Evolutionary conservation across 2,329 filamentous ascomycete genomes (phyloP), one percentile per base, ranked within the genome.

Genomic region (Purpureocillium takamizusanense): DNA sequence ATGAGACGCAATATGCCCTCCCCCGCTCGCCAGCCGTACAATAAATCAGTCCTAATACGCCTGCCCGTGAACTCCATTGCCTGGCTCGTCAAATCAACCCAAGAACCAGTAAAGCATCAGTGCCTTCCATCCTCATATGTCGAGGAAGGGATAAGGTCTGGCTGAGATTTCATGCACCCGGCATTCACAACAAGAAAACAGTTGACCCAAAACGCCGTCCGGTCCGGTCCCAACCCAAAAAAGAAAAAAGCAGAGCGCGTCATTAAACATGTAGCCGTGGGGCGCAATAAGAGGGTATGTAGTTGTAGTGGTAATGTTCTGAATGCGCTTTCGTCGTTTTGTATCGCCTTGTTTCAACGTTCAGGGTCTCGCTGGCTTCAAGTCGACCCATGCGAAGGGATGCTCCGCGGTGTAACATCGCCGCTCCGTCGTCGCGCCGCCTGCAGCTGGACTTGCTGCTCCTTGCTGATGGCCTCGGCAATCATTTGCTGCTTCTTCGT

Each of bases 401-500:
- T 61, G 53, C 73, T 76, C 35, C 73, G 69, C 32, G 73, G 70
- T 42, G 70, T 71, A 37, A 69, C 59, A 36, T 78, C 74, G 37
- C 72, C 73, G 53, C 74, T 78, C 43, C 71, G 68, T 42, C 70
- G 67, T 34, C 68, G 65, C 21, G 57, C 49, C 33, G 64, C 50
- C 32, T 57, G 59, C 42, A 67, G 60, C 41, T 67, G 65, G 33
- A 59, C 59, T 40, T 64, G 59, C 38, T 70, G 65, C 5, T 65
- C 65, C 50, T 69, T 72, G 46, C 41, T 57, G 27, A 70, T 72
- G 36, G 73, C 73, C 41, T 75, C 74, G 13, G 70, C 73, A 53
- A 81, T 81, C 54, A 76, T 68, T 33, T 67, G 70, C 51, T 74
- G 67, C 62, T 80, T 81, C 59, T 76, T 77, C 39, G 70, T 71